Evolutionary conservation across 2,329 filamentous ascomycete species (phyloP), one percentile per base, ranked within the genome.

Genomic region (Colletotrichum lupini): DNA sequence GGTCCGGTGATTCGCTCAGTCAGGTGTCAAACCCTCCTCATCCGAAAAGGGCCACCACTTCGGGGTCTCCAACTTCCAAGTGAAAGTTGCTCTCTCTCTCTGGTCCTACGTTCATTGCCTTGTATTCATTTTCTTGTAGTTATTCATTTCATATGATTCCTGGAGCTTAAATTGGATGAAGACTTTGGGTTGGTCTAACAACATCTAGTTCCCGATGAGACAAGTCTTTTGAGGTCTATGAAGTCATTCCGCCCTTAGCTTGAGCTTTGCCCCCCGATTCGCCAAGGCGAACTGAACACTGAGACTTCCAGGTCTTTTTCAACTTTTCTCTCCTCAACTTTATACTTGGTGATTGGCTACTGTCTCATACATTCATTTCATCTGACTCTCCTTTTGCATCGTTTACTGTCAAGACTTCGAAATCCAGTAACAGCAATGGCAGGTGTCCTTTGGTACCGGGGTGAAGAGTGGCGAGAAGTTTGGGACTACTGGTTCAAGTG

Each of bases 401-500:
- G 1, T 8, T 24, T 28, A 55, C 14, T 22, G 12, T 11, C 28
- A 9, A 61, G 3, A 4, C 6, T 4, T 55, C 19, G 11, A 22
- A 24, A 16, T 8, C 2, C 4, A 63, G 14, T 11, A 42, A 5
- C 4, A n/a, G 16, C 22, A 32, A 74, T 76, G 75, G 68, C 70
- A 30, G 65, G 75, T 24, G 28, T 69, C 22, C 61, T 75, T 24
- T 74, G 70, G 62, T n/a, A 67, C 12, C 56, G 72, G 22, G 71
- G 67, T 11, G 71, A 74, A 5, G 75, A 76, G 22, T 76, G 76
- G 63, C 71, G 76, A 37, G 59, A 76, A 14, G 72, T 78, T 75
- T 95, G 92, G 90, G 92, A 89, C 24, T 89, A 94, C 78, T 88
- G 86, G 7, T 95, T 95, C 79, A 88, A 91, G 76, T 92, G 92